Conservation (phyloP, 345 rosid species). For the Lepidium sativum region DNA sequence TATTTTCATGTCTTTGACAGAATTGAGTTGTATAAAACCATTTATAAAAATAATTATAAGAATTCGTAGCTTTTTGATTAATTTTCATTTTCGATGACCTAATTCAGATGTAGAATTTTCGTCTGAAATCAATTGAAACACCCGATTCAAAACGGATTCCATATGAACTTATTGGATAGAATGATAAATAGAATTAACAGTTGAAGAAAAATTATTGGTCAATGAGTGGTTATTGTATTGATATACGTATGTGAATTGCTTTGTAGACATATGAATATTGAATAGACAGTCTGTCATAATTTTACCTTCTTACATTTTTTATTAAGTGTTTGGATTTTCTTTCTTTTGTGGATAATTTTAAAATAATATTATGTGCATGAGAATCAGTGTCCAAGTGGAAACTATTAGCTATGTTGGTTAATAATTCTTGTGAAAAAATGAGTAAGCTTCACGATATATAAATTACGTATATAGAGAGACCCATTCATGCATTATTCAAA, state of each 20-base stretch:
- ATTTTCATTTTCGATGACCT: too few relatives aligned
- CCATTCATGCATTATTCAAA: conserved; percentile 20
- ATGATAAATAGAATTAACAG: neutral
- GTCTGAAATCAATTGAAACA: too few relatives aligned
- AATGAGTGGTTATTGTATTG: neutral
- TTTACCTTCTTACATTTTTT: conserved; percentile 1
- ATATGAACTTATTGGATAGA: too few relatives aligned
- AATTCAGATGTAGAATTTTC: too few relatives aligned
- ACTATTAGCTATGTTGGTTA: conserved; percentile 27
- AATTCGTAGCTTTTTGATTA: too few relatives aligned
- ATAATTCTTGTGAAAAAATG: conserved; percentile 12
- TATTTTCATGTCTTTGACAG: too few relatives aligned
- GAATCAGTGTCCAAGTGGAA: conserved; percentile 32
- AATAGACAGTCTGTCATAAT: conserved; percentile 18
- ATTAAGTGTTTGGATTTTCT: neutral
- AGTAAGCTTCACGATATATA: neutral
- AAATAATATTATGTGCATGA: conserved; percentile 14
- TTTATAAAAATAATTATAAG: too few relatives aligned
- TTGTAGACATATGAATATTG: neutral
- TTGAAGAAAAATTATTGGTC: neutral
- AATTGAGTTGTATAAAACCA: too few relatives aligned
- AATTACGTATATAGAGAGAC: neutral
- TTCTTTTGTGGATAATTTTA: neutral
- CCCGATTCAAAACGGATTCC: too few relatives aligned
- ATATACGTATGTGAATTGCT: neutral